Base-by-base conservation (phyloP, 1,284 basidiomycete genomes). In the Trametes hirsuta region DNA sequence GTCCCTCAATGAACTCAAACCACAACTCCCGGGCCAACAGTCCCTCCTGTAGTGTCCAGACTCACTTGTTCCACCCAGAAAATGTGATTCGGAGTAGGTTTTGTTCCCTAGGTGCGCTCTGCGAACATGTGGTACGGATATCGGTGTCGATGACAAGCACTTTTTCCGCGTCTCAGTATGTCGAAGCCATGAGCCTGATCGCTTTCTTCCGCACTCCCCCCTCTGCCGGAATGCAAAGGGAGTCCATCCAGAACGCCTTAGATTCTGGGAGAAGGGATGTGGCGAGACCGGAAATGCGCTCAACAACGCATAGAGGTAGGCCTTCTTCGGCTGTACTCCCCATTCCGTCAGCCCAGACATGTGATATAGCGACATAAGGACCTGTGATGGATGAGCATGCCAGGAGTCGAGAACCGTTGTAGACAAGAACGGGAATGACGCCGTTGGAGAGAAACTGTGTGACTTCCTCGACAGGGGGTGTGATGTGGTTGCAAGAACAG, bases 1-100 rank as follows among this genome's bases (percentile, higher is more conserved):
- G 18, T 18, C 18, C 18, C 18, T 18, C 18, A 18, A 18, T 18
- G 18, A 18, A 18, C 18, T 18, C 18, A 18, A 18, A 18, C 18
- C 18, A 18, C 18, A 18, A 18, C 18, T 18, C 18, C 18, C 18
- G 18, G 18, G 18, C 18, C 18, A 18, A 18, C 18, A 18, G 18
- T 14, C 49, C 66, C 41, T 67, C 64, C 25, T 67, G 66, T 6
- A 67, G 50, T 14, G 66, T 67, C 66, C 64, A 67, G 11, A 65
- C 36, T 0, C 66, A 61, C 41, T 55, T 54, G 36, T 60, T 36
- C 66, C 66, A 67, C 3, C 48, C 62, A 3, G 64, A 67, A 0
- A 58, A 53, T 5, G 55, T 40, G 52, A 67, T 60, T 9, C 63
- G 61, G 15, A 67, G 40, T 15, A 57, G n/a, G 41, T 57, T 57